These are phyloP conservation scores for Holtermanniella nyarrowii DNA, from an alignment of 768 basidiomycete genomes.

Conservation along the genomic window DNA sequence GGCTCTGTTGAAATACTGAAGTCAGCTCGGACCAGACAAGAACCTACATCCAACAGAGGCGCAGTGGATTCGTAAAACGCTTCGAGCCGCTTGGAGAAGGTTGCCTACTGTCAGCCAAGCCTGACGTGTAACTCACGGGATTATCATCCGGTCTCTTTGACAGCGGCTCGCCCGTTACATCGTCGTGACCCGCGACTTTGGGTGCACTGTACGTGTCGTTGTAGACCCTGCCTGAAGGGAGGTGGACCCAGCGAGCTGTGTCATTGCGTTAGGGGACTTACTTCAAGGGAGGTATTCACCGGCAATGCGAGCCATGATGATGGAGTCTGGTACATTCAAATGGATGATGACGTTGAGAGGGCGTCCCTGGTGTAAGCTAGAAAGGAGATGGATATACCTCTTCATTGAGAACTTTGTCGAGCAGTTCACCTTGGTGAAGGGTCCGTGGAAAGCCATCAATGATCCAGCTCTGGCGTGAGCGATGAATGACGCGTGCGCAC, in stretches of 20 bases:
- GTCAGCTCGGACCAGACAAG: background rate
- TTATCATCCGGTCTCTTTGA: slow-evolving; percentile 40
- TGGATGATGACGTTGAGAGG: slow-evolving; percentile 42
- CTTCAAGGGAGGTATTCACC: slow-evolving; percentile 20
- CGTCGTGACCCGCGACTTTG: slow-evolving; percentile 36
- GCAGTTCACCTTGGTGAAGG: slow-evolving; percentile 36
- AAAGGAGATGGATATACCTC: slow-evolving; percentile 11
- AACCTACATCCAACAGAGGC: slow-evolving; percentile 36
- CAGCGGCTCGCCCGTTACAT: slow-evolving; percentile 40
- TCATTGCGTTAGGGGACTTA: background rate
- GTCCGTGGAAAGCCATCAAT: slow-evolving; percentile 42
- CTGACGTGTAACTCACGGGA: slow-evolving; percentile 21
- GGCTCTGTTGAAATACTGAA: slow-evolving; percentile 34
- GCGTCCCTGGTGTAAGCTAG: slow-evolving; percentile 20
- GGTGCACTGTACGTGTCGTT: slow-evolving; percentile 40
- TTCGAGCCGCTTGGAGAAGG: slow-evolving; percentile 37
- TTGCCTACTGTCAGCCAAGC: slow-evolving; percentile 21
- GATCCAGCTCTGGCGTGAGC: slow-evolving; percentile 38
- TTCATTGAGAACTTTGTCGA: slow-evolving; percentile 34
- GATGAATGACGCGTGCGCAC: slow-evolving; percentile 9
- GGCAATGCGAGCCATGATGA: slow-evolving; percentile 40
- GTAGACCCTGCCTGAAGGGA: slow-evolving; percentile 41
- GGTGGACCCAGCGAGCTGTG: slow-evolving; percentile 41
- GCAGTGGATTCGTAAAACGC: slow-evolving; percentile 41
- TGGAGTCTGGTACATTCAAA: slow-evolving; percentile 38